These are phyloP conservation scores for Tolypocladium inflatum DNA, from an alignment of 2,329 filamentous ascomycete species.

Conservation along the genomic window DNA sequence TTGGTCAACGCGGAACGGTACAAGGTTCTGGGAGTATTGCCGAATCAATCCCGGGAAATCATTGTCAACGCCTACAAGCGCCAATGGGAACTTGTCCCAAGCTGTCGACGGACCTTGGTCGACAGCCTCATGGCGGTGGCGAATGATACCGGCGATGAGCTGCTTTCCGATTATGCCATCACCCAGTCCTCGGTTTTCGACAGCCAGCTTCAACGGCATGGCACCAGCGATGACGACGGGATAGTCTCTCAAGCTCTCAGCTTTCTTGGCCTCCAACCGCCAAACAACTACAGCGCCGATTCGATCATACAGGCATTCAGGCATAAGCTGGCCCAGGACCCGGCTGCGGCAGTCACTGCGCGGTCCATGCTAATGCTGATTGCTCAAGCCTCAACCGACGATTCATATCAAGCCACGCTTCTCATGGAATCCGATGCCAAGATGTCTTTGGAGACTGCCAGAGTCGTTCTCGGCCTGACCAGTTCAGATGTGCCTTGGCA, in stretches of 20 bases:
- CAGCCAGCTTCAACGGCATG: slow-evolving; percentile 20
- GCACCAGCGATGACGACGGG: slow-evolving; percentile 18
- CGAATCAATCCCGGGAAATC: slow-evolving; percentile 22
- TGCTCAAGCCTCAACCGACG: slow-evolving; percentile 22
- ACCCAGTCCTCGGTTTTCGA: slow-evolving; percentile 29
- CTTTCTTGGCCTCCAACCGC: slow-evolving; percentile 24
- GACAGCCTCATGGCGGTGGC: slow-evolving; percentile 23
- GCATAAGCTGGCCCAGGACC: slow-evolving; percentile 20
- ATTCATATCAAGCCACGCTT: slow-evolving; percentile 21
- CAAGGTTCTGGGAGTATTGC: slow-evolving; percentile 26
- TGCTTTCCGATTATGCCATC: slow-evolving; percentile 25
- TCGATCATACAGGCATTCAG: slow-evolving; percentile 25
- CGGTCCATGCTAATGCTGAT: slow-evolving; percentile 24
- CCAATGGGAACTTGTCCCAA: slow-evolving; percentile 27
- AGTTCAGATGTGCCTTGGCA: slow-evolving; percentile 13
- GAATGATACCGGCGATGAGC: slow-evolving; percentile 23
- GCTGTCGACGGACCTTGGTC: slow-evolving; percentile 18
- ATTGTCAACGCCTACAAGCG: slow-evolving; percentile 28
- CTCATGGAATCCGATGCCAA: slow-evolving; percentile 23
- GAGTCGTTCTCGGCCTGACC: slow-evolving; percentile 18
- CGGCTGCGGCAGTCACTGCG: slow-evolving; percentile 19
- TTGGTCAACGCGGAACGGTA: slow-evolving; percentile 23
- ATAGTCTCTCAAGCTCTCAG: slow-evolving; percentile 21
- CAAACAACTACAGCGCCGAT: slow-evolving; percentile 24
- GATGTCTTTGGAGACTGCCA: slow-evolving; percentile 25